phyloP scores from a whole-genome alignment of 768 basidiomycete genomes.

The Mycena leptocephala region DNA sequence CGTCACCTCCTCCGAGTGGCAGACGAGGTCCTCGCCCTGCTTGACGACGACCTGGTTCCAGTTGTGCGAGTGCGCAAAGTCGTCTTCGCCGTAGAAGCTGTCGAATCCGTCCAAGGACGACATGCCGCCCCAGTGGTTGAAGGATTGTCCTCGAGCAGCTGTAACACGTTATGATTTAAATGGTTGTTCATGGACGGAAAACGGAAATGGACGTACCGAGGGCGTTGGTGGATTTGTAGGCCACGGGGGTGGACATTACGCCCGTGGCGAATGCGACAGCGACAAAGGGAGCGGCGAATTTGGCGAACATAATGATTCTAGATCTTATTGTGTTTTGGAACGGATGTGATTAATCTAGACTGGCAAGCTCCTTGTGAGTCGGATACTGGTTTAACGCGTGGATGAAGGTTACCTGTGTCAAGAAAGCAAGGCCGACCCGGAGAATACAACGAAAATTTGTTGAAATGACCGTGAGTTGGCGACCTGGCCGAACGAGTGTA shows the following conservation, averaged over 20 bases:
- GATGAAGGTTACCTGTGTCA: background rate
- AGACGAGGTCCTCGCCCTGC: constrained; percentile 51
- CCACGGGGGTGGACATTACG: constrained; percentile 12
- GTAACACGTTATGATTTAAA: background rate
- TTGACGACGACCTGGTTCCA: constrained; percentile 47
- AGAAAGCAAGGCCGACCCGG: background rate
- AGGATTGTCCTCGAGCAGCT: constrained; percentile 40
- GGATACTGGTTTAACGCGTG: background rate
- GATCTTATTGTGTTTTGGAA: background rate
- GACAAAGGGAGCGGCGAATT: constrained; percentile 25
- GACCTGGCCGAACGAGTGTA: constrained; percentile 12
- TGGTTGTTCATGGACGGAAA: background rate
- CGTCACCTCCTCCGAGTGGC: constrained; percentile 51
- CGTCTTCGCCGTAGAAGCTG: constrained; percentile 56
- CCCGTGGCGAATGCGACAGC: constrained; percentile 18
- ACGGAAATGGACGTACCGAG: background rate
- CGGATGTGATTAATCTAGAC: background rate
- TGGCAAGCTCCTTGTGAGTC: background rate
- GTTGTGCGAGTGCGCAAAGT: constrained; percentile 51
- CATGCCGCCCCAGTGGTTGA: constrained; percentile 55
- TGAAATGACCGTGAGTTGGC: constrained; percentile 7
- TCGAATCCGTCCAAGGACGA: constrained; percentile 52
- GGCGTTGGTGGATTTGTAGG: constrained; percentile 4
- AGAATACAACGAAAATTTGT: background rate
- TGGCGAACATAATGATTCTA: constrained; percentile 29